A percentile compares a stretch with the other conserved stretches of the same genome.
Evolutionary conservation across 2,329 filamentous ascomycete species (phyloP).

Genomic region (Arthroderma uncinatum): DNA sequence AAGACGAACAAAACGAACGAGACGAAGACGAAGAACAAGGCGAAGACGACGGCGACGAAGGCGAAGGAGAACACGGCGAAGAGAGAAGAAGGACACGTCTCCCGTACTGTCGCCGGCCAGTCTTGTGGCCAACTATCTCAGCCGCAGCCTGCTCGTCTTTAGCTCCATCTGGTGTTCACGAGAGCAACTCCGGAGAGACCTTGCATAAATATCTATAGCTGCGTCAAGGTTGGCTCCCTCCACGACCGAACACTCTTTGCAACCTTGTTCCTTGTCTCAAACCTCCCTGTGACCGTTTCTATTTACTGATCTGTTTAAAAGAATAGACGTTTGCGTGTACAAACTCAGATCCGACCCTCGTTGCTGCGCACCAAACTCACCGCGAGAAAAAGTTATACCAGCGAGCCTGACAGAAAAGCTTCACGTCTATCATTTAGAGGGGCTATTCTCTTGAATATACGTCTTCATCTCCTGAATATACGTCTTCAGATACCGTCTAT

Average conservation of each 20-base stretch:
- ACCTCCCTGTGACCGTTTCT: background rate
- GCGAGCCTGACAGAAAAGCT: no score
- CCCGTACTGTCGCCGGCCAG: no score
- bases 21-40: background rate
- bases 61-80: background rate
- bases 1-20: background rate
- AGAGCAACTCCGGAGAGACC: background rate
- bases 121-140: no score
- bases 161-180: background rate
- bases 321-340: background rate
- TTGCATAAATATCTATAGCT: no score
- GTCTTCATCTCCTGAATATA: no score
- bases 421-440: no score
- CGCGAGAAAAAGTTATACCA: no score
- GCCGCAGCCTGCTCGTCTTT: no score
- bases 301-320: background rate
- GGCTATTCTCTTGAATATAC: no score
- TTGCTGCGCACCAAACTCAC: no score
- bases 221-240: background rate
- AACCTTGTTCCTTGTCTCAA: background rate
- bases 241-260: background rate
- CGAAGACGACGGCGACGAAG: background rate
- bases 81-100: background rate
- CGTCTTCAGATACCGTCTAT: no score
- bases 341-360: background rate